phyloP scores from a whole-genome alignment of 192 early-diverging fungal species.

The Backusella psychrophila region DNA sequence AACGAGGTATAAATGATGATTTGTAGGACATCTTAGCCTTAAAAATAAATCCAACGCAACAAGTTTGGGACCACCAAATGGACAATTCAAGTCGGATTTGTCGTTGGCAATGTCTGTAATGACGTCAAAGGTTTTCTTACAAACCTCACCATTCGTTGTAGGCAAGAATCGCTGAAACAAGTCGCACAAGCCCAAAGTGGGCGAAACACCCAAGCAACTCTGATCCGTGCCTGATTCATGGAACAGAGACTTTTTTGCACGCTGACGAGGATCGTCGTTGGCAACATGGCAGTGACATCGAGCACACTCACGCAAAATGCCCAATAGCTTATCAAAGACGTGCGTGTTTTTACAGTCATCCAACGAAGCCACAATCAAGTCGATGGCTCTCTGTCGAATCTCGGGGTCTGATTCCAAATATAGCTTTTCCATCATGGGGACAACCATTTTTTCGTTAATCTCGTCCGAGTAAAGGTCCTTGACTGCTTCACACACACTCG shows the following conservation, averaged over 20 bases:
- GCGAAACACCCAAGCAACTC: conserved; percentile 37
- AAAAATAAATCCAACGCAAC: conserved; percentile 49
- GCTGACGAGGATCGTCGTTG: not conserved
- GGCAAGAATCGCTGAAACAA: conserved; percentile 49
- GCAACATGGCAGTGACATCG: conserved; percentile 32
- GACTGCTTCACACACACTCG: conserved; percentile 47
- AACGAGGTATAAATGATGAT: conserved; percentile 49
- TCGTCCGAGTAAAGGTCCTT: conserved; percentile 52
- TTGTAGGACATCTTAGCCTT: conserved; percentile 48
- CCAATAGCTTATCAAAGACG: conserved; percentile 36
- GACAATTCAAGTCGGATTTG: conserved; percentile 18
- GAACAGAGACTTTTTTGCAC: not conserved
- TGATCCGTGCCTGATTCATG: not conserved
- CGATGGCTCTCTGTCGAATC: conserved; percentile 33
- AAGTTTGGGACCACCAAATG: conserved; percentile 44
- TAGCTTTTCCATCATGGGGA: conserved; percentile 43
- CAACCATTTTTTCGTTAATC: conserved; percentile 39
- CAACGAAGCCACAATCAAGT: conserved; percentile 38
- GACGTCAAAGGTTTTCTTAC: conserved; percentile 37
- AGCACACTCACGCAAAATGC: conserved; percentile 35
- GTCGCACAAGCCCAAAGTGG: conserved; percentile 40
- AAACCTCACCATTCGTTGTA: conserved; percentile 20
- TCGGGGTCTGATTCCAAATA: conserved; percentile 35
- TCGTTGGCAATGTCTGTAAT: conserved; percentile 43
- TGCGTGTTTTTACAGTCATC: conserved; percentile 27